Base-by-base conservation (phyloP, 2,329 filamentous ascomycete genomes). In the Zymoseptoria tritici region DNA sequence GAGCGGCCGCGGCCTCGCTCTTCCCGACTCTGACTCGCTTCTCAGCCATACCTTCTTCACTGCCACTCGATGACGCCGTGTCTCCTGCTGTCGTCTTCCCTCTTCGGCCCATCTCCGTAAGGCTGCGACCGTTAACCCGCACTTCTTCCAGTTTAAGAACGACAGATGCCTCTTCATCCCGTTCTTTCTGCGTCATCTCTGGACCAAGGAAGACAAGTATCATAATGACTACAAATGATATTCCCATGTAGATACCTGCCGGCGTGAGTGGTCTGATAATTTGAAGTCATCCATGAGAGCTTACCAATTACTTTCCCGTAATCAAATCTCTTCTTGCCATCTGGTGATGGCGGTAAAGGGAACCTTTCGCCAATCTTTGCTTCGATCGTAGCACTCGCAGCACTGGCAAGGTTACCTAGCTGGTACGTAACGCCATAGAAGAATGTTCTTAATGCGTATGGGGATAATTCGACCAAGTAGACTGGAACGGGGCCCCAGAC, bases 401-500 rank as follows among this genome's bases (percentile, higher is more conserved):
- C 72, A 6, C 72, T 72, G 9, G 68, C 71, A 16, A 76, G 68
- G 57, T 75, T 76, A 6, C 75, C 74, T 42, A 77, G 68, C 63
- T 77, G 73, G 60, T 76, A 76, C 1, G 72, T 70, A 6, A 74
- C 55, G 24, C 74, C 74, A 16, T 75, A 70, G 50, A 73, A 67
- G 20, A 74, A 64, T 1, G 73, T 67, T 24, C 74, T 68, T n/a
- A 76, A 67, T 3, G 67, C 65, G 20, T 64, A 62, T 1, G 74
- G 75, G 1, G 71, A 70, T 2, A 77, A 60, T 57, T 76, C 73
- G 29, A 73, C 67, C 1, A 76, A 63, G 55, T 76, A 71, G 20
- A 76, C 74, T 2, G 75, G 74, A 51, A 76, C 73, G 2, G 70
- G 69, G 6, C 75, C 74, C 74, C 73, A 76, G 2, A 69, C 71